A percentile compares a stretch with the other conserved stretches of the same genome.
Evolutionary conservation across 306 rosid species (phyloP).

Genomic region (Sphenostylis stenocarpa): DNA sequence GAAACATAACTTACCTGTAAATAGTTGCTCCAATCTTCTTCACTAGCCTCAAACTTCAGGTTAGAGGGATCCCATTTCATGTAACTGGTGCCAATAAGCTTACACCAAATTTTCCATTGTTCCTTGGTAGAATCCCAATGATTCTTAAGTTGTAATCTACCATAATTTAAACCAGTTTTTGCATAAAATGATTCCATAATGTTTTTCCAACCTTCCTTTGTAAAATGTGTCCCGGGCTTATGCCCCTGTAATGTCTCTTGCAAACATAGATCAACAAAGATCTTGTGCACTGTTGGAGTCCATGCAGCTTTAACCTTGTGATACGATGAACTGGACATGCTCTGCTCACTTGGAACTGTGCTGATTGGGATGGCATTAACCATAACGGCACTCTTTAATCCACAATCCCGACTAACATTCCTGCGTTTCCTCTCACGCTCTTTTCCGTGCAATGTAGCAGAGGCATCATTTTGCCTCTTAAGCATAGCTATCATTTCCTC

Average conservation of each 20-base stretch:
- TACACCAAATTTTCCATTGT: constrained; percentile 68
- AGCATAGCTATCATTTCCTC: constrained; percentile 29
- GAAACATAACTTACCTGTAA: constrained; percentile 44
- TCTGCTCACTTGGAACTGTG: constrained; percentile 50
- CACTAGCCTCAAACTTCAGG: constrained; percentile 50
- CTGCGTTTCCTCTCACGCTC: constrained; percentile 42
- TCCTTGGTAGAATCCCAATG: constrained; percentile 71
- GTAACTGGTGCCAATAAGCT: constrained; percentile 52
- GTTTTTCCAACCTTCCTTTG: constrained; percentile 70
- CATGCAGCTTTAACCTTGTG: constrained; percentile 52
- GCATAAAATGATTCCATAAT: constrained; percentile 53
- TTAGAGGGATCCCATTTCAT: constrained; percentile 66
- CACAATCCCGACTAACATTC: constrained; percentile 34
- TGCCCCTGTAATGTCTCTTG: constrained; percentile 69
- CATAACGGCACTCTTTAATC: constrained; percentile 36
- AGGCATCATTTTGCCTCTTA: constrained; percentile 45
- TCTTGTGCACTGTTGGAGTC: constrained; percentile 56
- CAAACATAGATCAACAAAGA: constrained; percentile 61
- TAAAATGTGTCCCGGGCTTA: constrained; percentile 71
- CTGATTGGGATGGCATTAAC: constrained; percentile 45
- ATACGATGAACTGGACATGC: constrained; percentile 53
- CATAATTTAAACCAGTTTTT: constrained; percentile 54
- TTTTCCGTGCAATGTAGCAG: constrained; percentile 29
- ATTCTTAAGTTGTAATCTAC: constrained; percentile 67
- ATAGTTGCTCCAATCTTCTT: constrained; percentile 59